phyloP scores from a whole-genome alignment of 1,284 basidiomycete species.

The Cutaneotrichosporon daszewskae region DNA sequence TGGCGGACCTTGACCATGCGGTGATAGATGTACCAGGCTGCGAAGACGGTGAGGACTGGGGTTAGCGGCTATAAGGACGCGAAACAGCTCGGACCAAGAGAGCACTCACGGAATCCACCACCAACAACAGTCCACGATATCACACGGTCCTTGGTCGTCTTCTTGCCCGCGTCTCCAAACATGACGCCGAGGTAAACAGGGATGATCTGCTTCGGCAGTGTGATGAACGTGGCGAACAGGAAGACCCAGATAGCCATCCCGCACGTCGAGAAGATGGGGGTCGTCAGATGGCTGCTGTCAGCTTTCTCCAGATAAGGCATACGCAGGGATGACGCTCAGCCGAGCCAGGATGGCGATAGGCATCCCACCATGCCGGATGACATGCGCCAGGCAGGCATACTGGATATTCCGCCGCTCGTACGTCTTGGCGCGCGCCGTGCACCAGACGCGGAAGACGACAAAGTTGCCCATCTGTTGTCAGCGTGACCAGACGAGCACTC shows the following conservation, averaged over 20 bases:
- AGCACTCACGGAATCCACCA: conserved; percentile 51
- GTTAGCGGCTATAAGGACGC: not conserved
- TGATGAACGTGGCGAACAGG: conserved; percentile 61
- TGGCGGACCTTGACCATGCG: conserved; percentile 71
- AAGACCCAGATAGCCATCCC: conserved; percentile 70
- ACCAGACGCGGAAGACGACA: conserved; percentile 49
- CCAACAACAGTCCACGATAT: conserved; percentile 61
- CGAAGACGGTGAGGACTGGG: conserved; percentile 62
- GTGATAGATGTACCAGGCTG: conserved; percentile 76
- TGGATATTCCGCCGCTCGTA: conserved; percentile 63
- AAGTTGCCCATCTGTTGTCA: conserved; percentile 38
- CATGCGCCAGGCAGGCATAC: conserved; percentile 70
- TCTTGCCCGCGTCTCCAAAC: conserved; percentile 49
- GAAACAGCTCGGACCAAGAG: not conserved
- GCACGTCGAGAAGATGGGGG: conserved; percentile 71
- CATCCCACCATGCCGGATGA: conserved; percentile 74
- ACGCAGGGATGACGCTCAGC: conserved; percentile 75
- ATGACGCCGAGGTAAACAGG: conserved; percentile 69
- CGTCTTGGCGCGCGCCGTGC: conserved; percentile 60
- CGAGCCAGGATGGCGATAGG: conserved; percentile 66
- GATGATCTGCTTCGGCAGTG: conserved; percentile 66
- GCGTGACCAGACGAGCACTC: no score
- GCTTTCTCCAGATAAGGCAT: no score
- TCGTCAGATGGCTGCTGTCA: conserved; percentile 20
- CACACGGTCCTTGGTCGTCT: conserved; percentile 36